Evolutionary conservation across 1,139 yeast species (phyloP), one percentile per base, ranked within the genome.

Genomic region (Zygoascus hellenicus): DNA sequence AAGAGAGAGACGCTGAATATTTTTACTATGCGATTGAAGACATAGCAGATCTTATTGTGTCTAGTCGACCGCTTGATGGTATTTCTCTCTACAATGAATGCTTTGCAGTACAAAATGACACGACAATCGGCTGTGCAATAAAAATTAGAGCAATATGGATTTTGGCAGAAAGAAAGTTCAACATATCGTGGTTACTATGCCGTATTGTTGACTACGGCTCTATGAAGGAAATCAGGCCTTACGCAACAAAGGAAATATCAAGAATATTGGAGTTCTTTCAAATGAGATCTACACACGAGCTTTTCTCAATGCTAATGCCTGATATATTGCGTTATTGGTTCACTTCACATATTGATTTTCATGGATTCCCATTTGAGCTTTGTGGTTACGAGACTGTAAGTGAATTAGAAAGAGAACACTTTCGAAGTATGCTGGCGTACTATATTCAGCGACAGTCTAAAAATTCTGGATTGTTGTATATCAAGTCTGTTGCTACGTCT

Each of bases 311-410:
- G 13, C 16, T 37, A 16, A 43, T 36, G 37, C 37, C 41, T 10
- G 19, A 17, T n/a, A 29, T 43, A 14, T 22, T 43, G 17, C 30
- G 35, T n/a, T 32, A 37, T 17, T 43, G 46, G 46, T 43, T 43
- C 30, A 41, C 36, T 11, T 9, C 31, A n/a, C 35, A 31, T 14
- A 10, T 30, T 2, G 29, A 54, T 6, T 54, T 74, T 17, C 52
- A 52, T 0, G 51, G 54, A 0, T 72, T 76, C 51, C 80, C 80
- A 0, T 67, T 47, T 46, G 39, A 47, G 1, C 51, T 71, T 1
- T 71, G 75, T 51, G 72, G 64, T 0, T 74, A 64, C 48, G 33
- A 48, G 1, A 51, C 59, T 10, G 38, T 51, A 2, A 42, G 48
- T 2, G 54, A 59, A 2, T 74, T 75, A 50, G 52, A 62, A 13